A percentile compares a stretch with the other conserved stretches of the same genome.
Conservation (phyloP, 306 rosid species). For the Luffa acutangula region DNA sequence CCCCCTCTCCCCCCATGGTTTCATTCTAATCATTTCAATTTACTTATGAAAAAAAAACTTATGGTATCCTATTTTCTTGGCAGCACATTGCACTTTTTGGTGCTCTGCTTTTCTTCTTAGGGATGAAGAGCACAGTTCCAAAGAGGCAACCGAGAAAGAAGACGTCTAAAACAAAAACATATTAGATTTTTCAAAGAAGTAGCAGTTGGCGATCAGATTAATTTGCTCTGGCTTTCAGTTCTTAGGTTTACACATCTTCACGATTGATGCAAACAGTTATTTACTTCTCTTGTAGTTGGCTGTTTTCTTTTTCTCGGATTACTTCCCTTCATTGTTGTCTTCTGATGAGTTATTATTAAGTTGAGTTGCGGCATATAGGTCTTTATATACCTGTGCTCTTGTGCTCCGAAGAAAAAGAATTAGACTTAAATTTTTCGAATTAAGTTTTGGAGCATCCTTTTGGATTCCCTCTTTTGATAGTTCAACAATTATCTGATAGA, state of each 20-base stretch:
- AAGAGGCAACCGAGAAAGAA: conserved; percentile 49
- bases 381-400: not conserved
- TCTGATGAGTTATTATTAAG: not conserved
- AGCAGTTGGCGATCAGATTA: not conserved
- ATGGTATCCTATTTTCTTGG: conserved; percentile 9
- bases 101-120: conserved; percentile 53
- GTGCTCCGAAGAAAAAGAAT: not conserved
- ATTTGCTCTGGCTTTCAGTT: not conserved
- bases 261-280: not conserved
- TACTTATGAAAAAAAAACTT: not conserved
- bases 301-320: not conserved
- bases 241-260: not conserved
- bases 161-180: conserved; percentile 38
- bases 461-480: not conserved
- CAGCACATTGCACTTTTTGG: conserved; percentile 62
- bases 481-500: too few relatives aligned
- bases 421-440: not conserved
- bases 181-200: conserved; percentile 11
- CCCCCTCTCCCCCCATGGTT: too few relatives aligned
- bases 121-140: conserved; percentile 51
- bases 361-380: not conserved
- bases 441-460: not conserved
- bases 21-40: not conserved
- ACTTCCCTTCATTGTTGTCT: not conserved
- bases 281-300: not conserved